Evolutionary conservation across 164 flowering plant genomes (phyloP).

Genomic region (Aristolochia californica): DNA sequence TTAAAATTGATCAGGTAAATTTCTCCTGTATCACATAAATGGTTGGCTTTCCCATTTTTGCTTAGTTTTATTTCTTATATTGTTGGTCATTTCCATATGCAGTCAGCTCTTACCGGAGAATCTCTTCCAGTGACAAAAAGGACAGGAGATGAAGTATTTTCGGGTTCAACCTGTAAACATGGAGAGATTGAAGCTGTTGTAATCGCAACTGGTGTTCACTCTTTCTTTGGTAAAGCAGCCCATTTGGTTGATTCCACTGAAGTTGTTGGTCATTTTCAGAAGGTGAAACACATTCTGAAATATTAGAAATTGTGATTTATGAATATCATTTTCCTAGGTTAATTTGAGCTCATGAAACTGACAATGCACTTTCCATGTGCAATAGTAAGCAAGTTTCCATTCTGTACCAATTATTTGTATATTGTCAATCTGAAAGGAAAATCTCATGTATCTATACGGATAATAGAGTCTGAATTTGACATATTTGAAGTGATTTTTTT

Average conservation of each 20-base stretch:
- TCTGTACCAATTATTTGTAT: no score
- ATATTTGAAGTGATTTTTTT: no score
- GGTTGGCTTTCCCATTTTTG: neutral
- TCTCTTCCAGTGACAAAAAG: conserved; percentile 71
- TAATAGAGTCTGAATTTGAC: neutral
- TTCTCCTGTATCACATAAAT: neutral
- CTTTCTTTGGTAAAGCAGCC: conserved; percentile 79
- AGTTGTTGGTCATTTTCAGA: conserved; percentile 71
- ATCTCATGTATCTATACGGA: neutral
- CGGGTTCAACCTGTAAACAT: conserved; percentile 79
- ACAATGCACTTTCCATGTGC: no score
- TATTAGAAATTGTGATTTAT: neutral
- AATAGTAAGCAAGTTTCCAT: no score
- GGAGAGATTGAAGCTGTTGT: conserved; percentile 84
- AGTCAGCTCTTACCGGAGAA: conserved; percentile 90
- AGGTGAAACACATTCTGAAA: neutral
- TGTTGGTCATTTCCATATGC: conserved; percentile 13
- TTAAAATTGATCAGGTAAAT: conserved; percentile 74
- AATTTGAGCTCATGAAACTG: neutral
- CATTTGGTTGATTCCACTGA: conserved; percentile 69
- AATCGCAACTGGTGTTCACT: conserved; percentile 65
- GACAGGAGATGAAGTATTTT: conserved; percentile 70
- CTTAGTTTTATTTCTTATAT: neutral
- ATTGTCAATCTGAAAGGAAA: neutral
- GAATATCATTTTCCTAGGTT: neutral